Evolutionary conservation across 768 basidiomycete species (phyloP).

Genomic region (Leccinellum luteum): DNA sequence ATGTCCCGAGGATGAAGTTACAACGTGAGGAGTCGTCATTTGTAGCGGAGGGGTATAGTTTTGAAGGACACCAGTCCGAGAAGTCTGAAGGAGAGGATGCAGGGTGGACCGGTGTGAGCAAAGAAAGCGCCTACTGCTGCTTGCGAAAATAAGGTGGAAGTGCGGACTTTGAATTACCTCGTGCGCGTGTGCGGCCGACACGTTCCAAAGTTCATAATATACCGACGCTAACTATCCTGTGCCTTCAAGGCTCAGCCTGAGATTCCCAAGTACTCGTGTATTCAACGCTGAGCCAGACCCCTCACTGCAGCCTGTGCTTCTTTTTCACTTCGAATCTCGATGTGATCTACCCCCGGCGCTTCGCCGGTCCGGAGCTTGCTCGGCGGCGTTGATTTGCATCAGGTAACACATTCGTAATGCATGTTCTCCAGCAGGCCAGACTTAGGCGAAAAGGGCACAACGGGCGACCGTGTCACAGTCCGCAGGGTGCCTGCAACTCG

Average conservation of each 20-base stretch:
- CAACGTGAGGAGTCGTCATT: conserved; percentile 84
- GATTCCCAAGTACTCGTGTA: background rate
- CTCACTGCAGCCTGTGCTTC: background rate
- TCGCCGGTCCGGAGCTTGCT: background rate
- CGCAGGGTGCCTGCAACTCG: background rate
- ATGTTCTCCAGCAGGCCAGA: conserved; percentile 13
- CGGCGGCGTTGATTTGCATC: background rate
- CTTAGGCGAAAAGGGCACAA: background rate
- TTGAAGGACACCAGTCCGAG: conserved; percentile 29
- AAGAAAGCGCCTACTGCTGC: conserved; percentile 22
- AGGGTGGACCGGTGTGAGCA: conserved; percentile 20
- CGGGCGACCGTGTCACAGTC: conserved; percentile 1
- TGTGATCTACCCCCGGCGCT: background rate
- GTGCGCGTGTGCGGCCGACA: conserved; percentile 23
- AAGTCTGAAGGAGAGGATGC: conserved; percentile 22
- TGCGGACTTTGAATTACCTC: conserved; percentile 34
- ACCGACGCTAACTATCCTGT: background rate
- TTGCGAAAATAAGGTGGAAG: conserved; percentile 29
- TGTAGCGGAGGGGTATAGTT: conserved; percentile 3
- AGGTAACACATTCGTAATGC: conserved; percentile 3
- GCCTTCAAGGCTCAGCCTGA: background rate
- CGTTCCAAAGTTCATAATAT: conserved; percentile 17
- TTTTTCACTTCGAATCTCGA: background rate
- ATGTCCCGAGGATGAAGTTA: conserved; percentile 73
- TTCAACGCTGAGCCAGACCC: background rate